phyloP scores from a whole-genome alignment of 106 monocot genomes.

The Phalaenopsis equestris region DNA sequence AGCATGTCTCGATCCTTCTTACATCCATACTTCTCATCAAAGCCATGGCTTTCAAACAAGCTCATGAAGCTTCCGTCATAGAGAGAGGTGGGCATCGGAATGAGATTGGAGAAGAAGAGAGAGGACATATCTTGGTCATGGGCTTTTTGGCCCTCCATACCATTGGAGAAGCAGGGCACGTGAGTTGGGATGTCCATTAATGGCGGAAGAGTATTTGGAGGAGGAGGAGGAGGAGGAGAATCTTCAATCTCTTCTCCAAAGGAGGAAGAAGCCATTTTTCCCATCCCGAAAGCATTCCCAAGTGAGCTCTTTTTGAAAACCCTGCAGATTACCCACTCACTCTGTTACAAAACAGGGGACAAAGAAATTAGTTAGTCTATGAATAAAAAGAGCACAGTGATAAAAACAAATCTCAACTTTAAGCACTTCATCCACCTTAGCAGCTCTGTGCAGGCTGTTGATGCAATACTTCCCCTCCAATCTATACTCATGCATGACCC shows the following conservation, averaged over 20 bases:
- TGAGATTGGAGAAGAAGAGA: conserved; percentile 7
- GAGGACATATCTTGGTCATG: neutral
- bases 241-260: neutral
- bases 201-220: conserved; percentile 17
- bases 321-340: conserved; percentile 42
- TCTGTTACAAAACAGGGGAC: conserved; percentile 12
- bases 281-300: conserved; percentile 4
- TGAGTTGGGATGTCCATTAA: conserved; percentile 23
- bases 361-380: neutral
- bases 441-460: conserved; percentile 15
- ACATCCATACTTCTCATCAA: neutral
- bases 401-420: neutral
- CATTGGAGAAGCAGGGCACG: conserved; percentile 72
- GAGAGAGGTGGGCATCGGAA: conserved; percentile 3
- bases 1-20: neutral
- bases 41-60: neutral
- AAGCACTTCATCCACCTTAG: conserved; percentile 19
- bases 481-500: conserved; percentile 80
- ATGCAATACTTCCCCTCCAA: conserved; percentile 42
- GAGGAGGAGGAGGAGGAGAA: neutral
- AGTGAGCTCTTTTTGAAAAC: conserved; percentile 26
- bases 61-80: neutral
- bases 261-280: conserved; percentile 1
- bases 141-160: conserved; percentile 13
- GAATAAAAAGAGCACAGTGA: neutral